These are phyloP conservation scores for Dendrothele bispora DNA, from an alignment of 768 basidiomycete genomes.

Conservation along the genomic window DNA sequence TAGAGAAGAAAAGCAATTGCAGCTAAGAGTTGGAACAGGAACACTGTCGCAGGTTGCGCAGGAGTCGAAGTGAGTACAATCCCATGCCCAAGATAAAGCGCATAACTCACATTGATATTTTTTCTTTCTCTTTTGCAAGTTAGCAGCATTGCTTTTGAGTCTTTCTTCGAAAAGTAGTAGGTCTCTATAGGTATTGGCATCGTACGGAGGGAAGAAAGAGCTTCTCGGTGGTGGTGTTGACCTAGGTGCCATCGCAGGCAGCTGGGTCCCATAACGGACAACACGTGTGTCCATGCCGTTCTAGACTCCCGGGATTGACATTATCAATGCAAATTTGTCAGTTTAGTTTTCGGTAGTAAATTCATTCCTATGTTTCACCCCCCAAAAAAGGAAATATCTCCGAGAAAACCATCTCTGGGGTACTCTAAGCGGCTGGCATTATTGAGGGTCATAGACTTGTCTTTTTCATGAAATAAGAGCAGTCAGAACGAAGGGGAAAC, in stretches of 20 bases:
- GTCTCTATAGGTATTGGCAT: slow-evolving; percentile 82
- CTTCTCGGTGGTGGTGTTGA: slow-evolving; percentile 35
- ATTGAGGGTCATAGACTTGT: too few relatives aligned
- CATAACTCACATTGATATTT: slow-evolving; percentile 80
- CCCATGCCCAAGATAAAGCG: not conserved
- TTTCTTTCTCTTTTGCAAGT: slow-evolving; percentile 73
- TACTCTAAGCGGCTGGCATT: too few relatives aligned
- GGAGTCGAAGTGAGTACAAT: slow-evolving; percentile 12
- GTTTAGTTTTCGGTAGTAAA: too few relatives aligned
- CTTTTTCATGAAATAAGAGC: too few relatives aligned
- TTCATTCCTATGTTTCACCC: too few relatives aligned
- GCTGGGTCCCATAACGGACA: too few relatives aligned
- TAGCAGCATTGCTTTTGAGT: slow-evolving; percentile 91
- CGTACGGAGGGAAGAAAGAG: slow-evolving; percentile 57
- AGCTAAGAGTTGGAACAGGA: slow-evolving; percentile 66
- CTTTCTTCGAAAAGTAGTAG: slow-evolving; percentile 93
- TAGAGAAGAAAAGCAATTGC: slow-evolving; percentile 71
- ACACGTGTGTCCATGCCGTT: too few relatives aligned
- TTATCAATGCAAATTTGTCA: too few relatives aligned
- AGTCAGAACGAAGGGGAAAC: too few relatives aligned
- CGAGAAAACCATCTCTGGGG: too few relatives aligned
- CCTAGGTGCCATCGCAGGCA: slow-evolving; percentile 27
- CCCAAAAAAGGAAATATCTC: too few relatives aligned
- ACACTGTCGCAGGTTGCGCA: slow-evolving; percentile 55
- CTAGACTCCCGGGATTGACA: too few relatives aligned